A percentile compares a stretch with the other conserved stretches of the same genome.
Conservation (phyloP, 2,329 filamentous ascomycete genomes). For the Fonsecaea erecta region DNA sequence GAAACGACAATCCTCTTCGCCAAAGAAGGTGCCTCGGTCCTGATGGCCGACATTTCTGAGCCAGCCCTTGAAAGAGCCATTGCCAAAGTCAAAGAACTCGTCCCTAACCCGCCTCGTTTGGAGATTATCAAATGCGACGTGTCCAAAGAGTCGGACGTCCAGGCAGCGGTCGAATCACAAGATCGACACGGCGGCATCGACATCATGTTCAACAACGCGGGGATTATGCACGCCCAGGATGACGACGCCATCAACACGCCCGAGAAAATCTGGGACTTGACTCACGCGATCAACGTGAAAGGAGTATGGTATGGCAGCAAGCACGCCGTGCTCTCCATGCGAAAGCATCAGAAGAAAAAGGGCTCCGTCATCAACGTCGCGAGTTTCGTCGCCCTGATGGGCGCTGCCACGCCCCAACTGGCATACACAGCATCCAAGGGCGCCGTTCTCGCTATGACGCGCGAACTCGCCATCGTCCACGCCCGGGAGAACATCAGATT, state of each 20-base stretch:
- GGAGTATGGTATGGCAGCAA: slow-evolving; percentile 97
- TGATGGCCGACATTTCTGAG: slow-evolving; percentile 83
- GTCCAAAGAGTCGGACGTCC: slow-evolving; percentile 79
- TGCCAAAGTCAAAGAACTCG: slow-evolving; percentile 73
- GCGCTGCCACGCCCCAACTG: slow-evolving; percentile 38
- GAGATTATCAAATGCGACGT: slow-evolving; percentile 71
- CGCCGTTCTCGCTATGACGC: slow-evolving; percentile 85
- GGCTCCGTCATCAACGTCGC: slow-evolving; percentile 55
- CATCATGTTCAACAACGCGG: slow-evolving; percentile 96
- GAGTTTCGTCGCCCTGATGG: slow-evolving; percentile 37
- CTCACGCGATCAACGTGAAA: slow-evolving; percentile 94
- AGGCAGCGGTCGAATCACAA: slow-evolving; percentile 72
- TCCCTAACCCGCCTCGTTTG: slow-evolving; percentile 61
- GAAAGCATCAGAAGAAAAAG: slow-evolving; percentile 76
- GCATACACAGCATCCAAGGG: slow-evolving; percentile 95
- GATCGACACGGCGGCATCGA: slow-evolving; percentile 88
- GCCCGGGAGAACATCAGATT: slow-evolving; percentile 88
- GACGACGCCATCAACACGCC: slow-evolving; percentile 81
- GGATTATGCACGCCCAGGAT: slow-evolving; percentile 90
- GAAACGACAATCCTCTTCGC: slow-evolving; percentile 90
- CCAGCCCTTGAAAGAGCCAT: slow-evolving; percentile 77
- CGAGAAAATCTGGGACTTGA: slow-evolving; percentile 92
- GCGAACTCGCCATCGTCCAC: slow-evolving; percentile 87
- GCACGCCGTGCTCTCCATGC: slow-evolving; percentile 81
- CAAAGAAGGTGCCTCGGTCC: slow-evolving; percentile 81